These are phyloP conservation scores for Naganishia friedmannii DNA, from an alignment of 768 basidiomycete species.

Conservation along the genomic window DNA sequence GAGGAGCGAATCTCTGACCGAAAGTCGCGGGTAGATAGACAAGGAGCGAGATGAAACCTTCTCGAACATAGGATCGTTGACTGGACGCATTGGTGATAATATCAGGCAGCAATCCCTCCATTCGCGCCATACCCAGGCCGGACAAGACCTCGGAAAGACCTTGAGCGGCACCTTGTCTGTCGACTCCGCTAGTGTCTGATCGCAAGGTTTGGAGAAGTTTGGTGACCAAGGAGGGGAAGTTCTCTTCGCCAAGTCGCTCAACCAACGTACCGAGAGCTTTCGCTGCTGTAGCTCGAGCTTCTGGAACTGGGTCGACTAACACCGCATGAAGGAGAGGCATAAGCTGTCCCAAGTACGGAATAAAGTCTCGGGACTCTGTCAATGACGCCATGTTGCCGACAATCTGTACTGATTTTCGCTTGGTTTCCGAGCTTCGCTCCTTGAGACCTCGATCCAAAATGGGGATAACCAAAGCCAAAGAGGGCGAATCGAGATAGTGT, in stretches of 20 bases:
- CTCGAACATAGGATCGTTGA: conserved; percentile 82
- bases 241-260: conserved; percentile 85
- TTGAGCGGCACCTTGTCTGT: conserved; percentile 96
- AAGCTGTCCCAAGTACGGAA: conserved; percentile 84
- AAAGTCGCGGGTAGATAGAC: conserved; percentile 95
- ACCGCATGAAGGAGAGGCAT: conserved; percentile 88
- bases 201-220: conserved; percentile 80
- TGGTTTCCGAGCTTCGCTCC: conserved; percentile 87
- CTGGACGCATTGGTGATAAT: conserved; percentile 89
- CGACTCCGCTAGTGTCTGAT: conserved; percentile 89
- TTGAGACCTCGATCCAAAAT: conserved; percentile 89
- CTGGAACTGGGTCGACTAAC: conserved; percentile 93
- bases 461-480: conserved; percentile 90
- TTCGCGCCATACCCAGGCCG: conserved; percentile 93
- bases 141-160: conserved; percentile 92
- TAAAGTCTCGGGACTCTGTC: conserved; percentile 65
- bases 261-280: conserved; percentile 96
- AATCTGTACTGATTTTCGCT: conserved; percentile 93
- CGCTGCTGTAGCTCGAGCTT: conserved; percentile 93
- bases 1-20: conserved; percentile 91
- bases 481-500: conserved; percentile 97
- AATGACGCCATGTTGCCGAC: conserved; percentile 77
- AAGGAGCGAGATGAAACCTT: conserved; percentile 97
- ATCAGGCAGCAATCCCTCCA: conserved; percentile 86
- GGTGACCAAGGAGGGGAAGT: conserved; percentile 95